A percentile compares a stretch with the other conserved stretches of the same genome.
Evolutionary conservation across 805 yeast species (phyloP).

Genomic region (Dipodascus albidus): DNA sequence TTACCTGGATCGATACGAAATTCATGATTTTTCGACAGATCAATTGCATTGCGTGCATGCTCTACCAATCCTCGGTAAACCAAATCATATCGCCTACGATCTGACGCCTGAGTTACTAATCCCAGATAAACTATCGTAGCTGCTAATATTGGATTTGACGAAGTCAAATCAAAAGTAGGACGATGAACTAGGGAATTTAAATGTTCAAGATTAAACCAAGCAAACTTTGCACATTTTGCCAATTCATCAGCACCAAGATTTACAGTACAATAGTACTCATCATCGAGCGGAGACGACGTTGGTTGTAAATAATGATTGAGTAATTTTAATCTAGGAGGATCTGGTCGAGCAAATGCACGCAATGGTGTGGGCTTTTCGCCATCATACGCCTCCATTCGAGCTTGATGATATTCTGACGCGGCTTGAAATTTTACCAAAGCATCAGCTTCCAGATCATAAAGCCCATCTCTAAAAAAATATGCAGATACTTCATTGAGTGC

Average conservation of each 20-base stretch:
- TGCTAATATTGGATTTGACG: conserved; percentile 16
- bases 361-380: background rate
- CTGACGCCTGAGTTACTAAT: conserved; percentile 9
- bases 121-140: conserved; percentile 21
- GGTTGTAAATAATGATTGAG: background rate
- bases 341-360: background rate
- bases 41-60: background rate
- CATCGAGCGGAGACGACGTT: background rate
- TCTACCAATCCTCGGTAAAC: background rate
- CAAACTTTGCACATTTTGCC: conserved; percentile 3
- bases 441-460: background rate
- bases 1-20: background rate
- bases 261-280: background rate
- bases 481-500: too few species aligned
- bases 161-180: conserved; percentile 20
- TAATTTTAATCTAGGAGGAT: background rate
- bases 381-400: background rate
- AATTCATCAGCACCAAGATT: too few species aligned
- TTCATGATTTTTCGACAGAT: background rate
- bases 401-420: background rate
- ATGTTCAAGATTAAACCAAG: conserved; percentile 17
- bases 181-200: conserved; percentile 18
- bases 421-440: background rate
- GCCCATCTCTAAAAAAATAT: background rate
- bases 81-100: background rate